These are phyloP conservation scores for Phaseolus lunatus DNA, from an alignment of 306 rosid genomes.

Conservation along the genomic window DNA sequence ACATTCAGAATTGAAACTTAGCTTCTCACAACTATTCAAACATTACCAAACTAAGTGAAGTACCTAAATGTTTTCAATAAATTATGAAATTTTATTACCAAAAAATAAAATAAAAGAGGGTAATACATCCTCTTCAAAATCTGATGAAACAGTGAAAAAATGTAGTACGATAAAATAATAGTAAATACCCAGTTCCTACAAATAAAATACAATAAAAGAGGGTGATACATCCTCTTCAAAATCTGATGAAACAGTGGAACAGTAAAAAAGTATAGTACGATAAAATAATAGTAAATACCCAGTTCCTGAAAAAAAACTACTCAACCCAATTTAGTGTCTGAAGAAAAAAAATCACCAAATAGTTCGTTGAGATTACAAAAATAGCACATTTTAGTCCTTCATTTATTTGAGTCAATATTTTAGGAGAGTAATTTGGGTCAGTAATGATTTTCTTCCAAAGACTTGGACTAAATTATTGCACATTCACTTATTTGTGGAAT, in stretches of 20 bases:
- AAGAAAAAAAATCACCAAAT: background rate
- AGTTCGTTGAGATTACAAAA: background rate
- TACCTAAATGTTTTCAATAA: slow-evolving; percentile 16
- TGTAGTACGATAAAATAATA: too few relatives aligned
- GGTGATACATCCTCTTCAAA: too few relatives aligned
- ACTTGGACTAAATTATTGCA: too few relatives aligned
- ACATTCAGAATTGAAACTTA: background rate
- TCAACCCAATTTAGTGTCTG: background rate
- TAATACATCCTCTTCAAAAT: too few relatives aligned
- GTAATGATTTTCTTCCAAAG: background rate
- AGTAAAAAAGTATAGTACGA: background rate
- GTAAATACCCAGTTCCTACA: too few relatives aligned
- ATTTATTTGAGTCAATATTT: background rate
- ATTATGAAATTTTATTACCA: background rate
- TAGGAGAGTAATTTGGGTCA: background rate
- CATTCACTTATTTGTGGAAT: background rate
- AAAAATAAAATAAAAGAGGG: slow-evolving; percentile 1
- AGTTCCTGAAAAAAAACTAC: background rate
- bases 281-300: background rate
- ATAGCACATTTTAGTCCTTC: background rate
- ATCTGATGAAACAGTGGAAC: background rate
- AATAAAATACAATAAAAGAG: too few relatives aligned
- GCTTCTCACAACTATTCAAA: background rate
- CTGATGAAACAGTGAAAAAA: too few relatives aligned
- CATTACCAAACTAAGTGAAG: slow-evolving; percentile 18